Evolutionary conservation across 257 asterid species (phyloP), one percentile per base, ranked within the genome.

Genomic region (Lithospermum erythrorhizon): DNA sequence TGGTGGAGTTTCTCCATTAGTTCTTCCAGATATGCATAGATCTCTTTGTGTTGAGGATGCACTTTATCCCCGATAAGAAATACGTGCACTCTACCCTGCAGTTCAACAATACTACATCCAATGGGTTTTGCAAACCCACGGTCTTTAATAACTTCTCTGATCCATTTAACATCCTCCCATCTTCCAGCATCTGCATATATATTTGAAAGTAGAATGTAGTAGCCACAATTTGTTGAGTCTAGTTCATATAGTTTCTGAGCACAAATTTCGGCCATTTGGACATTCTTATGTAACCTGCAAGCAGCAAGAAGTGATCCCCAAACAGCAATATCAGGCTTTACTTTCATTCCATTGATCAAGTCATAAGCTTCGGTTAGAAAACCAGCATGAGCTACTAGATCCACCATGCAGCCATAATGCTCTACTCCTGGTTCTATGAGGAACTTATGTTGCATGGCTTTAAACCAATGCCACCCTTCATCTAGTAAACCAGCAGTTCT

Each of bases 321-420:
- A 67, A 93, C 79, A 54, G 86, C 89, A 64, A 72, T 75, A 70
- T 93, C 97, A 6, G 98, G 95, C 41, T 62, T 71, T 57, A 72
- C 81, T 76, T 74, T 83, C 97, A 93, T 93, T 73, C 78, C 87
- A 68, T 56, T 62, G 61, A 93, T 78, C 75, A 93, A 74, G 75
- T 74, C 58, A 75, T 89, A 86, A 6, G 98, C 97, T 75, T 65
- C 77, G 53, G 70, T 52, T n/a, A 86, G 89, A 70, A 67, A 70
- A 67, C 95, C 98, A n/a, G 86, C 94, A 62, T 90, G 95, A 30
- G 94, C 97, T 61, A 93, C 86, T 65, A 93, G 98, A 79, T 93
- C 98, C 56, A 89, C 86, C 83, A 93, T 79, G 76, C 98, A 93
- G 69, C 95, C 89, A 55, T 89, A 93, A 79, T 93, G 98, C 76